phyloP scores from a whole-genome alignment of 768 basidiomycete species.

The Phaffia tasmanica region DNA sequence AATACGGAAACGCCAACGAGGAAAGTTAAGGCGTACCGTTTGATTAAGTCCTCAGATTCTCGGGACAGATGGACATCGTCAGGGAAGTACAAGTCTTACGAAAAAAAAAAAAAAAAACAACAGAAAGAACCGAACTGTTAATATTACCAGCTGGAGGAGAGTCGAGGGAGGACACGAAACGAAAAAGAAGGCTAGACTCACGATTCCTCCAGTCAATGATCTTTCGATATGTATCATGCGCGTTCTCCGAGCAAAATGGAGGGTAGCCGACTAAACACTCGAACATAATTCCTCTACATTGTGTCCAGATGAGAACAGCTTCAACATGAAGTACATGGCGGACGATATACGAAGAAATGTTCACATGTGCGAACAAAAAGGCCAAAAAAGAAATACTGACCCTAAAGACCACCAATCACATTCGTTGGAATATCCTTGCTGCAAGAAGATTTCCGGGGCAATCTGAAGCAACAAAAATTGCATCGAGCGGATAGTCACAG shows the following conservation, averaged over 20 bases:
- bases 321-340: too few species aligned
- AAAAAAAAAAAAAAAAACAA: neutral
- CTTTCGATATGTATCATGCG: constrained; percentile 95
- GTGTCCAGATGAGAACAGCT: neutral
- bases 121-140: neutral
- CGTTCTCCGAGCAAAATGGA: constrained; percentile 90
- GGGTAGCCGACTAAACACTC: constrained; percentile 96
- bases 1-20: neutral
- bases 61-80: constrained; percentile 86
- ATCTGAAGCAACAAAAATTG: constrained; percentile 41
- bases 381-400: neutral
- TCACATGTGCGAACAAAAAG: too few species aligned
- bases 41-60: constrained; percentile 81
- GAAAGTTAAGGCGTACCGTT: constrained; percentile 47
- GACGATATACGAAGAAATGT: too few species aligned
- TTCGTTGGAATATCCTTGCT: constrained; percentile 94
- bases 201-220: constrained; percentile 84
- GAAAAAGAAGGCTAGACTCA: neutral
- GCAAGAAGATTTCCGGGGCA: constrained; percentile 90
- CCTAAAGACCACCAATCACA: constrained; percentile 99
- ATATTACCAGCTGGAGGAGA: too few species aligned
- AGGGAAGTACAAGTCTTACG: constrained; percentile 60
- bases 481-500: neutral
- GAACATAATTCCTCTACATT: constrained; percentile 70
- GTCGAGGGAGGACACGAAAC: neutral